Conservation (phyloP, 192 early-diverging fungal genomes). For the Funneliformis geosporum region DNA sequence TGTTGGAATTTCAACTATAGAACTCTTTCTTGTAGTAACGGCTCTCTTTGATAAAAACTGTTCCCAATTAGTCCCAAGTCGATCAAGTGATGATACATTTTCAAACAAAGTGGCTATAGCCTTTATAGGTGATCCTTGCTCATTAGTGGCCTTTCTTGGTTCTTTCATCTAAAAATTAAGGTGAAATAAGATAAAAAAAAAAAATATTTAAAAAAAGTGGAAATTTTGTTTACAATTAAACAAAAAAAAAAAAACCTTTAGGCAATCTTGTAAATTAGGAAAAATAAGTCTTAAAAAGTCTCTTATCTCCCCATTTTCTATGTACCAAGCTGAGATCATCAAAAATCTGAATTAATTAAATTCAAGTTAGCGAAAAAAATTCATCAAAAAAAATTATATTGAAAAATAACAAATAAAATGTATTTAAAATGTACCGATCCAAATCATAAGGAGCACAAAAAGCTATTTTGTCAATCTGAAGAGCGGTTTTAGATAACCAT, state of each 20-base stretch:
- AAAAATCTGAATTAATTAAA: background rate
- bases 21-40: background rate
- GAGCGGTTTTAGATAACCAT: background rate
- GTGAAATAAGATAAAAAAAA: too few relatives aligned
- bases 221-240: background rate
- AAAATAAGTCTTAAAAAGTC: background rate
- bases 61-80: background rate
- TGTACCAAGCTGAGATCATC: background rate
- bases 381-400: too few relatives aligned
- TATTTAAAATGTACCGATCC: conserved; percentile 4
- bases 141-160: background rate
- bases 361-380: too few relatives aligned
- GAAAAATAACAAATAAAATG: too few relatives aligned
- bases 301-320: conserved; percentile 4
- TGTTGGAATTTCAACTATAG: background rate
- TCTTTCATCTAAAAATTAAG: background rate
- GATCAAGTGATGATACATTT: background rate
- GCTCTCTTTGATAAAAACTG: background rate
- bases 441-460: conserved; percentile 18
- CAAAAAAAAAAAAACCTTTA: background rate
- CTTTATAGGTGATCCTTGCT: background rate
- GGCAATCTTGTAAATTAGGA: conserved; percentile 11
- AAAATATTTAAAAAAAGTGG: background rate
- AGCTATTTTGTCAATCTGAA: conserved; percentile 5
- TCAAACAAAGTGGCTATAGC: background rate